These are phyloP conservation scores for Acidiella bohemica DNA, from an alignment of 495 filamentous ascomycete genomes.

Conservation along the genomic window DNA sequence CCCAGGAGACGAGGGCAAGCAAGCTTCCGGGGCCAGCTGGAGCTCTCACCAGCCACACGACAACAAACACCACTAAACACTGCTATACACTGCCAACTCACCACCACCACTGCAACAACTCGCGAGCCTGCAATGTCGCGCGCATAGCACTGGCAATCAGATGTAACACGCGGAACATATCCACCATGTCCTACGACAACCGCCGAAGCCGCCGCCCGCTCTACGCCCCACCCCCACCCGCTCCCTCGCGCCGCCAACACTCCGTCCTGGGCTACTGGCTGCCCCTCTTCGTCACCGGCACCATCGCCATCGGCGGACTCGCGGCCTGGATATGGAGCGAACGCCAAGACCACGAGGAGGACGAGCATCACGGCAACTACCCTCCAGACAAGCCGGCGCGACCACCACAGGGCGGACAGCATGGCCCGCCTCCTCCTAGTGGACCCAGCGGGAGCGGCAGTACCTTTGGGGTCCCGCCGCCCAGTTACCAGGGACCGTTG, in stretches of 20 bases:
- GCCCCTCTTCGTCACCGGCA: constrained; percentile 69
- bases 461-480: background rate
- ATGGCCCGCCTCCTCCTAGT: constrained; percentile 20
- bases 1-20: no score
- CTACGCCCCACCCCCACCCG: constrained; percentile 29
- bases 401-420: no score
- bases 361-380: constrained; percentile 24
- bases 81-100: no score
- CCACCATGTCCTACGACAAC: constrained; percentile 62
- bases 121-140: no score
- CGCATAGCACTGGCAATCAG: no score
- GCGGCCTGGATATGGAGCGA: constrained; percentile 92
- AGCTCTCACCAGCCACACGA: no score
- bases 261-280: constrained; percentile 71
- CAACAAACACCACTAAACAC: no score
- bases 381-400: constrained; percentile 4
- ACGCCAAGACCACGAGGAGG: constrained; percentile 57
- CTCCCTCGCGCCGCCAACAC: constrained; percentile 30
- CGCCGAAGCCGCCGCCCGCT: constrained; percentile 32
- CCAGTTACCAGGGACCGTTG: constrained; percentile 7
- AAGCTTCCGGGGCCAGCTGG: no score
- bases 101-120: no score
- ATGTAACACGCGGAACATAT: no score
- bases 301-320: constrained; percentile 67
- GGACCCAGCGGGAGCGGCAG: constrained; percentile 23